Evolutionary conservation across 2,329 filamentous ascomycete species (phyloP).

Genomic region (Claviceps monticola): DNA sequence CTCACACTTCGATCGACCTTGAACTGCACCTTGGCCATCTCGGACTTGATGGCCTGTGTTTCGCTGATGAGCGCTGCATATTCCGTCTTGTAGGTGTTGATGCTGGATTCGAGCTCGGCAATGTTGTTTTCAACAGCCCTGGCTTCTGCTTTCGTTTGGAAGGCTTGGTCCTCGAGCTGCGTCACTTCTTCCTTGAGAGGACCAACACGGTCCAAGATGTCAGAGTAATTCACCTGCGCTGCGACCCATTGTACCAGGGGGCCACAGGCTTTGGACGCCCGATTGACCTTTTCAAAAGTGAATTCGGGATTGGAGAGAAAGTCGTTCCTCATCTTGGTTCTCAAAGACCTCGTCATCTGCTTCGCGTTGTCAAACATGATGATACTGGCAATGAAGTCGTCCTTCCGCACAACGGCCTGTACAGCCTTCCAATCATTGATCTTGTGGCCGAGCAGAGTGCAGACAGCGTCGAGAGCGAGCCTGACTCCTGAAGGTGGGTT

Average conservation of each 20-base stretch:
- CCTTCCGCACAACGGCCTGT: conserved; percentile 72
- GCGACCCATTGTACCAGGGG: conserved; percentile 94
- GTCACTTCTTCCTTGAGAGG: conserved; percentile 83
- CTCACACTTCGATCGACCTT: conserved; percentile 96
- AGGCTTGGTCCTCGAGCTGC: conserved; percentile 71
- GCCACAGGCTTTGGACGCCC: conserved; percentile 91
- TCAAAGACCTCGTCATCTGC: conserved; percentile 75
- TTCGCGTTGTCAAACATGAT: conserved; percentile 92
- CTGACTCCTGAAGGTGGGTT: conserved; percentile 84
- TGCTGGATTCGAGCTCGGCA: conserved; percentile 70
- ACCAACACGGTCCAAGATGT: conserved; percentile 86
- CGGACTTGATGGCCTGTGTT: conserved; percentile 90
- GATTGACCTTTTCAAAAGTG: conserved; percentile 90
- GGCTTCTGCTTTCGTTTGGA: conserved; percentile 87
- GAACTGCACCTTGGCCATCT: conserved; percentile 93
- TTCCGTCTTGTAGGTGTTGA: conserved; percentile 88
- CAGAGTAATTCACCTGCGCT: conserved; percentile 95
- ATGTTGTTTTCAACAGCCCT: conserved; percentile 86
- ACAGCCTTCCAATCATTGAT: conserved; percentile 85
- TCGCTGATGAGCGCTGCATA: conserved; percentile 94
- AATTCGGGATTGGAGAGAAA: conserved; percentile 90
- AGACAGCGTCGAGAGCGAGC: conserved; percentile 89
- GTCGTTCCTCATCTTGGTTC: conserved; percentile 82
- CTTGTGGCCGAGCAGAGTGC: conserved; percentile 83
- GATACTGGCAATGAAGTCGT: conserved; percentile 97